Evolutionary conservation across 371 early-diverging fungal genomes (phyloP).

Genomic region (Mortierella sp.): DNA sequence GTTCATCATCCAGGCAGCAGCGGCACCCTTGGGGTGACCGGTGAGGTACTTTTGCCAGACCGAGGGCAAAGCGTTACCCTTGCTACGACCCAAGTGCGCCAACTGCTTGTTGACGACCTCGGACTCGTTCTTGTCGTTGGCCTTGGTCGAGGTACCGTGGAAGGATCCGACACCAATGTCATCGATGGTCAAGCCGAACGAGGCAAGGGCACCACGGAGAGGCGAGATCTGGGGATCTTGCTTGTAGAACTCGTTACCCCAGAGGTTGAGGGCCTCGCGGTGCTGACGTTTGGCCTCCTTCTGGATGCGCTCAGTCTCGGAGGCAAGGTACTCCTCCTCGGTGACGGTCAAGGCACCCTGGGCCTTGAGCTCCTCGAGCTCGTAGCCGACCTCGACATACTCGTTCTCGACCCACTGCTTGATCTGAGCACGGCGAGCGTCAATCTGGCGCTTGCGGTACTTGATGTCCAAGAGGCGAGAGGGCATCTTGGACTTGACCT

Average conservation of each 20-base stretch:
- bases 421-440: slow-evolving; percentile 85
- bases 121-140: slow-evolving; percentile 98
- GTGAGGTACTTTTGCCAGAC: slow-evolving; percentile 97
- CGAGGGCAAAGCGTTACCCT: slow-evolving; percentile 86
- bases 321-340: slow-evolving; percentile 82
- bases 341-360: slow-evolving; percentile 68
- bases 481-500: slow-evolving; percentile 70
- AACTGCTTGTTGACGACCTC: slow-evolving; percentile 91
- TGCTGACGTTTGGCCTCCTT: slow-evolving; percentile 89
- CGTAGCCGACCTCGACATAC: slow-evolving; percentile 79
- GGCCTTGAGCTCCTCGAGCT: slow-evolving; percentile 79
- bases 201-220: slow-evolving; percentile 92
- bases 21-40: slow-evolving; percentile 97
- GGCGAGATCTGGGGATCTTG: slow-evolving; percentile 90
- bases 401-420: slow-evolving; percentile 90
- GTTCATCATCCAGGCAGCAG: slow-evolving; percentile 99
- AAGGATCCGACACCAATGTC: slow-evolving; percentile 97
- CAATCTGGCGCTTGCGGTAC: slow-evolving; percentile 92
- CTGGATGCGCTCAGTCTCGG: slow-evolving; percentile 88
- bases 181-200: slow-evolving; percentile 92
- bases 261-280: slow-evolving; percentile 85
- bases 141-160: slow-evolving; percentile 98
- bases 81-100: slow-evolving; percentile 90
- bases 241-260: slow-evolving; percentile 92
- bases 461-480: slow-evolving; percentile 90